phyloP scores from a whole-genome alignment of 805 yeast species.

The Lachancea meyersii region DNA sequence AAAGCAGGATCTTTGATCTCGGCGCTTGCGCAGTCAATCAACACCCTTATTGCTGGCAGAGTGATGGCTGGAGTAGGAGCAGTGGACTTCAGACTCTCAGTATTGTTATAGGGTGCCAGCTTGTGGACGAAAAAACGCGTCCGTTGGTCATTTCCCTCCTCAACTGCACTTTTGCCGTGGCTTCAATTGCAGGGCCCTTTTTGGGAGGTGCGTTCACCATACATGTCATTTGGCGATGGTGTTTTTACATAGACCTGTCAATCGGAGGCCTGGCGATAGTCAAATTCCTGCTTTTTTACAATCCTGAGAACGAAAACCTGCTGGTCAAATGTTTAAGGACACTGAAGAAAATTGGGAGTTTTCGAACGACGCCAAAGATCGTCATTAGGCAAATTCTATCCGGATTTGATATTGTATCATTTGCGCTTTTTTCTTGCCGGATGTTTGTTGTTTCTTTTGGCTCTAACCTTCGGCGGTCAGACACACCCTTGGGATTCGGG shows the following conservation, averaged over 20 bases:
- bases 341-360: not conserved
- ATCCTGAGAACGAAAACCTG: slow-evolving; percentile 9
- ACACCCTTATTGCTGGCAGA: slow-evolving; percentile 63
- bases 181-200: slow-evolving; percentile 55
- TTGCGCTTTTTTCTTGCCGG: slow-evolving; percentile 19
- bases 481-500: slow-evolving; percentile 49
- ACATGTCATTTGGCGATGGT: slow-evolving; percentile 64
- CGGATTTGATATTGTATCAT: slow-evolving; percentile 20
- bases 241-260: slow-evolving; percentile 65
- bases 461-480: slow-evolving; percentile 44
- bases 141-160: slow-evolving; percentile 20
- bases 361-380: not conserved
- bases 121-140: slow-evolving; percentile 23
- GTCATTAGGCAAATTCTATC: slow-evolving; percentile 9
- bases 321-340: not conserved
- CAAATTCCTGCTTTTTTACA: slow-evolving; percentile 16
- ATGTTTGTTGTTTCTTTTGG: slow-evolving; percentile 17
- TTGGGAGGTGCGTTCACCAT: slow-evolving; percentile 61
- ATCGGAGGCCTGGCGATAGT: slow-evolving; percentile 44
- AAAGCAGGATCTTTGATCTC: slow-evolving; percentile 56
- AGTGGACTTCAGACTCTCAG: slow-evolving; percentile 58
- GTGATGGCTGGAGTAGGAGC: slow-evolving; percentile 63
- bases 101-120: slow-evolving; percentile 44
- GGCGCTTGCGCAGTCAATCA: slow-evolving; percentile 52
- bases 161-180: slow-evolving; percentile 37